A percentile compares a stretch with the other conserved stretches of the same genome.
Conservation (phyloP, 1,284 basidiomycete species). For the Phellopilus nigrolimitatus region DNA sequence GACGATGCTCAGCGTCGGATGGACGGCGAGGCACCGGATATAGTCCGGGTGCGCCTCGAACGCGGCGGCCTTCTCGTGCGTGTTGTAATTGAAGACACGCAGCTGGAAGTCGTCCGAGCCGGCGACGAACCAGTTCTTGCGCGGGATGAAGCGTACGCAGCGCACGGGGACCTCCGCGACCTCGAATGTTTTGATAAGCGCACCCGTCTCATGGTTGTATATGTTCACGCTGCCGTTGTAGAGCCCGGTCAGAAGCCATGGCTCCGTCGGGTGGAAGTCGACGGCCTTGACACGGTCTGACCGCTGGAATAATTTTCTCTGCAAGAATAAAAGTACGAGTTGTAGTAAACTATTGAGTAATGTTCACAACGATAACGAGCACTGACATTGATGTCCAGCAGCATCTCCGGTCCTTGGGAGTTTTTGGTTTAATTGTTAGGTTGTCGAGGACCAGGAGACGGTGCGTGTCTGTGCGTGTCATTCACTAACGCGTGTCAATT, state of each 20-base stretch:
- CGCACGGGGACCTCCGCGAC: constrained; percentile 97
- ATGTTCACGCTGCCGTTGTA: constrained; percentile 98
- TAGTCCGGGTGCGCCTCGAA: constrained; percentile 99
- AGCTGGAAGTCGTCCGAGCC: constrained; percentile 99
- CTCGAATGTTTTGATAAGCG: constrained; percentile 94
- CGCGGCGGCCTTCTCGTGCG: constrained; percentile 91
- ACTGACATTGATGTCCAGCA: constrained; percentile 19
- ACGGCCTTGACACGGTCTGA: constrained; percentile 97
- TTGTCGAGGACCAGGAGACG: too few species aligned
- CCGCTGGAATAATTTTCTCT: constrained; percentile 91
- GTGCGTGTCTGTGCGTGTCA: too few species aligned
- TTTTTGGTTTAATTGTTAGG: too few species aligned
- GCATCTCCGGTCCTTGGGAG: too few species aligned
- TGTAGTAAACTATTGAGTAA: neutral
- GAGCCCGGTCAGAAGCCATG: constrained; percentile 80
- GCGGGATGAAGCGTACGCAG: constrained; percentile 92
- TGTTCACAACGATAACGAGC: too few species aligned
- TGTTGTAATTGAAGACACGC: constrained; percentile 98
- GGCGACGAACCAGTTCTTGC: constrained; percentile 97
- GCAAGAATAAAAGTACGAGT: constrained; percentile 13
- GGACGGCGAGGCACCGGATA: constrained; percentile 94
- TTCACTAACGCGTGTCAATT: too few species aligned
- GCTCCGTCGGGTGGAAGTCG: constrained; percentile 97
- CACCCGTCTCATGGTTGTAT: constrained; percentile 95
- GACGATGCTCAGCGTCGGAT: constrained; percentile 89